Percentiles rank a stretch among this genome's conserved stretches.
Evolutionary conservation across 108 stramenopile species (phyloP).

Genomic region (Mayamaea pseudoterrestris): DNA sequence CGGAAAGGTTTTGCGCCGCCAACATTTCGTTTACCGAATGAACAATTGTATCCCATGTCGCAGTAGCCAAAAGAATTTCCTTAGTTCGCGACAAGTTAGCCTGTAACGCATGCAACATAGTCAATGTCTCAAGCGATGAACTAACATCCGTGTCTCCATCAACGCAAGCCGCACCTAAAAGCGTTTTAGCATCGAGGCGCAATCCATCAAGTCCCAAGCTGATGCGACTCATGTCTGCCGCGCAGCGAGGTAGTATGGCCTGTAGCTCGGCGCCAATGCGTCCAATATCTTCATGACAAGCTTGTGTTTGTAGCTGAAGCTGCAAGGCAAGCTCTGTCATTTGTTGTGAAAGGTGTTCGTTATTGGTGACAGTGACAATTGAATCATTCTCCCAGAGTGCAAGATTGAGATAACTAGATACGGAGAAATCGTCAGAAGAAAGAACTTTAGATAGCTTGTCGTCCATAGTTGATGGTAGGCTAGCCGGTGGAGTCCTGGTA

Average conservation of each 20-base stretch:
- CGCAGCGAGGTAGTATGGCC: constrained; percentile 73
- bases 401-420: constrained; percentile 55
- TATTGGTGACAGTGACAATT: too few species aligned
- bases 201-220: constrained; percentile 57
- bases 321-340: constrained; percentile 77
- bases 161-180: constrained; percentile 23
- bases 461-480: too few species aligned
- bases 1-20: constrained; percentile 36
- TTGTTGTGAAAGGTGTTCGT: constrained; percentile 27
- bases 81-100: constrained; percentile 46
- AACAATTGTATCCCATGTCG: constrained; percentile 68
- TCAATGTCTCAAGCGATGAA: constrained; percentile 44
- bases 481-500: too few species aligned
- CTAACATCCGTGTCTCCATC: constrained; percentile 22
- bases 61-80: constrained; percentile 58
- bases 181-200: constrained; percentile 35
- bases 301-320: constrained; percentile 66
- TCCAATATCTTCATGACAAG: constrained; percentile 78
- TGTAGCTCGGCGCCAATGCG: constrained; percentile 71
- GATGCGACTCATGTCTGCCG: constrained; percentile 58
- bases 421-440: constrained; percentile 27
- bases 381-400: constrained; percentile 27
- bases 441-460: not conserved
- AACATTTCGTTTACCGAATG: constrained; percentile 41
- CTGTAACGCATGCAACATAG: constrained; percentile 60